Evolutionary conservation across 208 protist genomes (phyloP), one percentile per base, ranked within the genome.

Genomic region (Herpetomonas samuelpessoai): DNA sequence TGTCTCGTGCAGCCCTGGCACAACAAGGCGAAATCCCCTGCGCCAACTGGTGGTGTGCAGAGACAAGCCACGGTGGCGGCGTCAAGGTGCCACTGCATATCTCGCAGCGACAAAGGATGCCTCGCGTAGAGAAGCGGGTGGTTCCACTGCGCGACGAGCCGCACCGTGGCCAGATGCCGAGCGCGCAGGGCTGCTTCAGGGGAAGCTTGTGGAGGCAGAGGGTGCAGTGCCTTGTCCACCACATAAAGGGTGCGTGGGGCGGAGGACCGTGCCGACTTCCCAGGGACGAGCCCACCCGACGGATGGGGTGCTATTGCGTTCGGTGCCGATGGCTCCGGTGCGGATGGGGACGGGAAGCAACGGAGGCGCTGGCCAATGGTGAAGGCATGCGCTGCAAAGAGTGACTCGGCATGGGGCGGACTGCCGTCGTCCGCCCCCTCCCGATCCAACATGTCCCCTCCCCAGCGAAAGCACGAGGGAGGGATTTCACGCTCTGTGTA

Each of bases 351-450:
- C 25, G 35, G 35, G 14, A 41, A 41, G 46, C 65, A 71, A 16
- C 64, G 61, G 47, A 93, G 57, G 29, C 65, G 56, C 67, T 94
- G 87, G 1, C 87, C 87, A n/a, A 91, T 51, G 2, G 87, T 94
- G 46, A 94, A 63, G 53, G 64, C 66, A 58, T 83, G 82, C 10
- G 87, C 79, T 1, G 87, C 81, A 14, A 94, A 57, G 50, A n/a
- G n/a, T n/a, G n/a, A n/a, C n/a, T n/a, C 16, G 44, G 19, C 10
- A 6, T 19, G 44, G 16, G 44, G 44, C 10, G 18, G 16, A 19
- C 16, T 22, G 44, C 46, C 21, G 14, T 27, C 38, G 19, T n/a
- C 50, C n/a, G 59, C 65, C 47, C 76, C 74, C 57, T 75, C 68
- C 7, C 1, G 39, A 6, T 12, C 22, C 30, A 68, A 31, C 6